Evolutionary conservation across 148 eudicot species (phyloP).

Genomic region (Rhododendron williamsianum): DNA sequence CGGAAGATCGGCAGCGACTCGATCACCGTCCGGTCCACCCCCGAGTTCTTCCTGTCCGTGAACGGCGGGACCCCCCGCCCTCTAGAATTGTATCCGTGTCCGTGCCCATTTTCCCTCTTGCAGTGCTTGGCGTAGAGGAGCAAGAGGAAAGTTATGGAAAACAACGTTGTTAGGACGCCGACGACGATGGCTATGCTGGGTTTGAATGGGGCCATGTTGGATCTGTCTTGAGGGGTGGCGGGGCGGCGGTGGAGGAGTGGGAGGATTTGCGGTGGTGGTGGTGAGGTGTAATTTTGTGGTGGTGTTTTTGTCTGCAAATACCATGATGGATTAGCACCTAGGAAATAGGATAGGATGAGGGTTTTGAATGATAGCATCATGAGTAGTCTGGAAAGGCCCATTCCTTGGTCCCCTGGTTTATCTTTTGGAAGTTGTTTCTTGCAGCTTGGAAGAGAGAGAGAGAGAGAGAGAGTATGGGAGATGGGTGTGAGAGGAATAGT

Average conservation of each 20-base stretch:
- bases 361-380: not conserved
- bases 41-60: constrained; percentile 43
- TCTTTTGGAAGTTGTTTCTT: not conserved
- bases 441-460: not conserved
- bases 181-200: constrained; percentile 54
- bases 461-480: constrained; percentile 5
- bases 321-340: not conserved
- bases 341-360: not conserved
- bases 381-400: not conserved
- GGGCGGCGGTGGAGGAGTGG: constrained; percentile 24
- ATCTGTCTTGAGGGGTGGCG: constrained; percentile 10
- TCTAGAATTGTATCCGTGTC: not conserved
- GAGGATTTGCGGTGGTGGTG: not conserved
- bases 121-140: constrained; percentile 68
- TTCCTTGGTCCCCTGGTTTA: not conserved
- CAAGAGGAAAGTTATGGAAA: constrained; percentile 54
- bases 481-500: not conserved
- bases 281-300: not conserved
- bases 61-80: not conserved
- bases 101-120: constrained; percentile 14
- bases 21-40: constrained; percentile 53
- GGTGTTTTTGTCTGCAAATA: not conserved
- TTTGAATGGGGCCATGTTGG: constrained; percentile 31
- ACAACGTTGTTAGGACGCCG: constrained; percentile 41
- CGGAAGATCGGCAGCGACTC: constrained; percentile 69